Conservation (phyloP, 768 basidiomycete species). For the Hygrophorus pudorinus region DNA sequence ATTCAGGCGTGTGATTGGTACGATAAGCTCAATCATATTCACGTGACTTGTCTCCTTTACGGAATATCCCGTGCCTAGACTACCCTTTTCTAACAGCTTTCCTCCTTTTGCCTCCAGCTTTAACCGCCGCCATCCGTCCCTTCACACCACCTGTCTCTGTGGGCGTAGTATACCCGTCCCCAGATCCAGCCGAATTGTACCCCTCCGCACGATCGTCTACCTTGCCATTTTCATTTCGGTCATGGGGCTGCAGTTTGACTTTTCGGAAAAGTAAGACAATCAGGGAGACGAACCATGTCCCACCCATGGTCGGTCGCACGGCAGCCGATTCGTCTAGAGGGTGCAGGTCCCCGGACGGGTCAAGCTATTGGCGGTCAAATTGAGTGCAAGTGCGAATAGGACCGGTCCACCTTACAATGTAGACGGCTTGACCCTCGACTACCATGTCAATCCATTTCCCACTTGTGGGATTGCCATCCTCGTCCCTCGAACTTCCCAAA, state of each 20-base stretch:
- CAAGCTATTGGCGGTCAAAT: slow-evolving; percentile 33
- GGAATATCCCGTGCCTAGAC: too few relatives aligned
- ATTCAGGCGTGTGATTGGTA: slow-evolving; percentile 4
- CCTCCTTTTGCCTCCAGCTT: slow-evolving; percentile 56
- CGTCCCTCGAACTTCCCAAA: slow-evolving; percentile 46
- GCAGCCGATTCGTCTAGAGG: slow-evolving; percentile 52
- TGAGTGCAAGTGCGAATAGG: neutral
- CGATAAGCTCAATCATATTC: slow-evolving; percentile 4
- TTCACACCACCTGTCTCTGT: slow-evolving; percentile 22
- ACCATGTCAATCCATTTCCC: slow-evolving; percentile 68
- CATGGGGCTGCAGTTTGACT: neutral
- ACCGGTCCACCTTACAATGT: slow-evolving; percentile 44
- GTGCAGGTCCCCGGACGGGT: slow-evolving; percentile 46
- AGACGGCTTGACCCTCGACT: slow-evolving; percentile 68
- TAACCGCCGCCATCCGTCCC: slow-evolving; percentile 31
- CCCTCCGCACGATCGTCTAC: slow-evolving; percentile 18
- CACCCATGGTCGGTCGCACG: slow-evolving; percentile 40
- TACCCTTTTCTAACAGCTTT: slow-evolving; percentile 45
- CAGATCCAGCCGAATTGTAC: slow-evolving; percentile 36
- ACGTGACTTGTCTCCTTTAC: neutral
- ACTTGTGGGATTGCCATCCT: slow-evolving; percentile 40
- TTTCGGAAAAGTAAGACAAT: neutral
- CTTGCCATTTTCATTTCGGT: neutral
- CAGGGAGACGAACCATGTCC: slow-evolving; percentile 59
- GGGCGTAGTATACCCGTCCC: slow-evolving; percentile 30